phyloP scores from a whole-genome alignment of 345 rosid genomes.

The Pugionium dolabratum region DNA sequence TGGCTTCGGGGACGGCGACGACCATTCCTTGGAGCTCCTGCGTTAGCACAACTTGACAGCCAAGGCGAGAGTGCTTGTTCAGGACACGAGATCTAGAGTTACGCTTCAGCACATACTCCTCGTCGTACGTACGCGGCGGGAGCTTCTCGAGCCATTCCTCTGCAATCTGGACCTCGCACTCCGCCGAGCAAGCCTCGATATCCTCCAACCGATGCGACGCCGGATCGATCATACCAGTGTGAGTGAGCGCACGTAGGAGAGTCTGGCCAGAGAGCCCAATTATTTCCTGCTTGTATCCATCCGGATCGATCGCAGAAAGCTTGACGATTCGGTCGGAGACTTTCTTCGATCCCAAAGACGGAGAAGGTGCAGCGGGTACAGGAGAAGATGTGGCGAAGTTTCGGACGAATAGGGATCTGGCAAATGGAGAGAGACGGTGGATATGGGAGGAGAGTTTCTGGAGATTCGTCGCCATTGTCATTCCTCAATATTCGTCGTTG shows the following conservation, averaged over 20 bases:
- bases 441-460: conserved; percentile 60
- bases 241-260: conserved; percentile 73
- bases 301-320: conserved; percentile 77
- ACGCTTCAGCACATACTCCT: conserved; percentile 83
- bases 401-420: conserved; percentile 47
- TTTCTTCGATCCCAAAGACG: conserved; percentile 56
- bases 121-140: conserved; percentile 86
- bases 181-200: conserved; percentile 97
- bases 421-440: conserved; percentile 53
- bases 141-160: conserved; percentile 92
- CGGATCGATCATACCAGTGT: conserved; percentile 82
- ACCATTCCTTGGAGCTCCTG: conserved; percentile 94
- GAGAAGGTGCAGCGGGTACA: conserved; percentile 22
- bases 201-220: conserved; percentile 90
- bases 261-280: conserved; percentile 87
- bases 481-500: conserved; percentile 26
- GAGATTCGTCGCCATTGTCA: conserved; percentile 58
- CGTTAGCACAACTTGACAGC: conserved; percentile 86
- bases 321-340: conserved; percentile 91
- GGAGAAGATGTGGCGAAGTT: conserved; percentile 48
- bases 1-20: conserved; percentile 93
- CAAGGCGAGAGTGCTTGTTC: conserved; percentile 87
- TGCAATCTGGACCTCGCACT: conserved; percentile 97
- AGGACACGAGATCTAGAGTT: conserved; percentile 81
- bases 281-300: conserved; percentile 71